Evolutionary conservation across 164 flowering plant genomes (phyloP), one percentile per base, ranked within the genome.

Genomic region (Liquidambar formosana): DNA sequence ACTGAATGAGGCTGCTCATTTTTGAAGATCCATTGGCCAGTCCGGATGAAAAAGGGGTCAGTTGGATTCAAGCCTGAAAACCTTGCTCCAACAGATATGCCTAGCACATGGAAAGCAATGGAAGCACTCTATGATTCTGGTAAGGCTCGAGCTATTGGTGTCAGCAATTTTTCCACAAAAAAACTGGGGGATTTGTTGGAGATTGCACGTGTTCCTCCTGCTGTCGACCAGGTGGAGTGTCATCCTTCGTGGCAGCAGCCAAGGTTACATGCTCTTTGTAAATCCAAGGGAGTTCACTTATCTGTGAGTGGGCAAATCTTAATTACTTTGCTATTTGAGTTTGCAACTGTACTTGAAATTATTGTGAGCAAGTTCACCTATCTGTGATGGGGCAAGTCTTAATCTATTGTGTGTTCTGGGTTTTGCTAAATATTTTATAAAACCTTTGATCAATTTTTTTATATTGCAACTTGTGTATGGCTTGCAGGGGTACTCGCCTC

Each of bases 151-250:
- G 98, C 95, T 21, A 83, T 91, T 73, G 95, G 98, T 38, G 95
- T 91, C 14, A 85, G 97, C 85, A 93, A 93, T 76, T 91, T 93
- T 78, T 88, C 98, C 15, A 18, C 82, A 5, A 91, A 91, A 78
- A 91, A 91, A 61, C 75, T 93, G 63, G 85, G 67, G 4, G 91
- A 83, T 51, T 68, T 93, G 70, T 62, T 93, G 67, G 76, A 77
- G 23, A 54, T 85, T 45, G 95, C 97, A 6, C 86, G 88, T 8
- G 77, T 93, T 46, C 88, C 94, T 33, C 98, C 98, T 11, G 91
- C 98, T 57, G 95, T 87, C 61, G 76, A 80, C 73, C 95, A 93
- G 81, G 97, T 91, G 43, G 98, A 93, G 61, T 88, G 91, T 59
- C 95, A 93, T 61, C 92, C 95, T 43, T 53, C 73, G 6, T 93